phyloP scores from a whole-genome alignment of 192 early-diverging fungal species.

The Dissophora globulifera region DNA sequence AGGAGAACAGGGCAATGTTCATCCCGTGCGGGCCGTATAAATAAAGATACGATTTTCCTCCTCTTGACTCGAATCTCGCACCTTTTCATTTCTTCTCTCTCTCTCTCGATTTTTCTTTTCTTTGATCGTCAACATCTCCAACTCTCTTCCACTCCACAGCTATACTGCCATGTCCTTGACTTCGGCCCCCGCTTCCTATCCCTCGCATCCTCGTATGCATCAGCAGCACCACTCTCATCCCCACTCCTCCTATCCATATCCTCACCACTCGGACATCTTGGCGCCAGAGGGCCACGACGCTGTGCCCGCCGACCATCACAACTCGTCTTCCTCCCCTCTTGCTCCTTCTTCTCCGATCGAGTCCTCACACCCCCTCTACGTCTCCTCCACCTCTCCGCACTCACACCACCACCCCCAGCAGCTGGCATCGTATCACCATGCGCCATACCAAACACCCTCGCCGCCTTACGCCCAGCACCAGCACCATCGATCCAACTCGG shows the following conservation, averaged over 20 bases:
- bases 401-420: constrained; percentile 13
- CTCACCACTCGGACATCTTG: constrained; percentile 24
- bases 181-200: constrained; percentile 19
- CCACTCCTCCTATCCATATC: constrained; percentile 10
- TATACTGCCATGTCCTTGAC: constrained; percentile 10
- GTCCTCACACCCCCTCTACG: constrained; percentile 26
- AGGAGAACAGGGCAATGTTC: background rate
- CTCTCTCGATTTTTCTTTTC: background rate
- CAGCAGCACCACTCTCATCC: constrained; percentile 9
- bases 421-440: constrained; percentile 7
- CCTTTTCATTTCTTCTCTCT: background rate
- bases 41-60: background rate
- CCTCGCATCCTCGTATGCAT: constrained; percentile 13
- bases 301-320: no score
- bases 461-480: constrained; percentile 36
- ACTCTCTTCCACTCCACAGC: background rate
- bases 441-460: constrained; percentile 32
- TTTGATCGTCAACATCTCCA: background rate
- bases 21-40: background rate
- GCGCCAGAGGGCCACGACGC: constrained; percentile 25
- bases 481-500: constrained; percentile 25
- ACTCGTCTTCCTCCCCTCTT: no score
- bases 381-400: constrained; percentile 8
- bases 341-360: constrained; percentile 17
- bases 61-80: background rate